Conservation (phyloP, 805 yeast genomes). For the Candida silvicultrix region DNA sequence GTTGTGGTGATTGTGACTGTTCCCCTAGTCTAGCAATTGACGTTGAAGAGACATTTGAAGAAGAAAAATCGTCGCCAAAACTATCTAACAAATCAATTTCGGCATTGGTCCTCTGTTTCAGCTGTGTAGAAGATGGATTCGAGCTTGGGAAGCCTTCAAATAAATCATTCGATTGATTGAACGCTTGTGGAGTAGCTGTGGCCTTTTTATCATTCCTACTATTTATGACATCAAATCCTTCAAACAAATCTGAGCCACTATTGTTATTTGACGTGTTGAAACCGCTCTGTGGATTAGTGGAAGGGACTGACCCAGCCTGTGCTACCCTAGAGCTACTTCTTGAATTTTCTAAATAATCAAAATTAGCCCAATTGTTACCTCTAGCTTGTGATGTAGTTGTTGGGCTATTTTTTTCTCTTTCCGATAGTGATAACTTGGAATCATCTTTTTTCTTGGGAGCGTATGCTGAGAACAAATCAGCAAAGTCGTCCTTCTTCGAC, state of each 20-base stretch:
- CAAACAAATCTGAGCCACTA: constrained; percentile 10
- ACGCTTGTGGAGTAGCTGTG: constrained; percentile 1
- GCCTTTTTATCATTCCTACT: background rate
- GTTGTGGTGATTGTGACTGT: background rate
- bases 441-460: constrained; percentile 17
- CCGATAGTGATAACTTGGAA: constrained; percentile 26
- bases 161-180: constrained; percentile 6
- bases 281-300: background rate
- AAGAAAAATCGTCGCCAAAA: constrained; percentile 6
- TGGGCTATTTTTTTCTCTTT: constrained; percentile 24
- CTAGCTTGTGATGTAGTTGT: background rate
- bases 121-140: background rate
- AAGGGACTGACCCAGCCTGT: background rate
- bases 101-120: background rate
- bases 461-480: constrained; percentile 17
- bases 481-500: constrained; percentile 21
- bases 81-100: constrained; percentile 12
- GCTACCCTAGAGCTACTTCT: background rate
- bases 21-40: constrained; percentile 1
- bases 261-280: background rate
- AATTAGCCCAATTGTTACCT: constrained; percentile 25
- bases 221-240: constrained; percentile 16
- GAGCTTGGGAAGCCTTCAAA: constrained; percentile 16
- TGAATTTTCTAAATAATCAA: constrained; percentile 28
- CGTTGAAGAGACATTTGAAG: background rate